Base-by-base conservation (phyloP, 208 protist genomes). In the Acanthamoeba healyi region DNA sequence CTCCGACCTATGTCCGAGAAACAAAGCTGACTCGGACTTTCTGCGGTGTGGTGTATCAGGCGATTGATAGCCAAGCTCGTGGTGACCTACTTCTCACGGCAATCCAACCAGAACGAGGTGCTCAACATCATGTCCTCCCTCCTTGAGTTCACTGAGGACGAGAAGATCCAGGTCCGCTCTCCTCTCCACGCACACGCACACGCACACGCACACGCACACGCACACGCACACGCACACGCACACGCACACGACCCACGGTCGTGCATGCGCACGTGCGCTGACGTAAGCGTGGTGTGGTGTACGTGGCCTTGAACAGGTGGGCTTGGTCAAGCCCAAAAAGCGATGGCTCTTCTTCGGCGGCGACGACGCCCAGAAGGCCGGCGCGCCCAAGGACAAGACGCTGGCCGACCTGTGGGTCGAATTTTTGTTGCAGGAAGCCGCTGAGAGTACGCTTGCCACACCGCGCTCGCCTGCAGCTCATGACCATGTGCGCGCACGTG, bases 121-220 rank as follows among this genome's bases (percentile, higher is more conserved):
- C 77, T 86, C 29, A 86, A 86, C 77, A 49, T 86, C 22, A 86
- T 86, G 77, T 49, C 77, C 29, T 61, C 44, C 44, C 51, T 86
- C 44, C 77, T 86, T 14, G 77, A 86, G 77, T 86, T 86, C 12
- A 61, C 77, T 22, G 77, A 86, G 19, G 77, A 86, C 29, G 77
- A 86, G 44, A 86, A 86, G 46, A 61, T 58, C 17, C 38, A 86
- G 77, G 77, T 86, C 10, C 67, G 32, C 56, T 14, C 19, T 63
- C 6, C 56, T 26, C 56, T 26, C 7, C 56, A 7, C n/a, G 15
- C 7, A 2, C 56, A 22, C 56, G 46, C 14, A 10, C n/a, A n/a
- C n/a, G n/a, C n/a, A n/a, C n/a, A n/a, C n/a, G n/a, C n/a, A n/a
- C n/a, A n/a, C n/a, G n/a, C n/a, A n/a, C n/a, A n/a, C n/a, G n/a